Base-by-base conservation (phyloP, 495 filamentous ascomycete species). In the Cladorrhinum samala region DNA sequence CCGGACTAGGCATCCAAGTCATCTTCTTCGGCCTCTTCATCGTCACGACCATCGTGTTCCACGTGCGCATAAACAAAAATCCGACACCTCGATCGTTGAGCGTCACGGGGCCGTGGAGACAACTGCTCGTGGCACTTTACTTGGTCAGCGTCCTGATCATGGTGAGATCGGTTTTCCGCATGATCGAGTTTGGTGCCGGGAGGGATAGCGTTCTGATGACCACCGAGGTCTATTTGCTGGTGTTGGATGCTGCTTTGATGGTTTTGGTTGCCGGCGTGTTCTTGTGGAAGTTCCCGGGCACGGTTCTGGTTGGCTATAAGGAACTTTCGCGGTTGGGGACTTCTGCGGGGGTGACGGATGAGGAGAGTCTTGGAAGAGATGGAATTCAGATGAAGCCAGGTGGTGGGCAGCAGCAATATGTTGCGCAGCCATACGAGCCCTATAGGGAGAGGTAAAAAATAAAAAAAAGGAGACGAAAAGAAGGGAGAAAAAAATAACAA, bases 121-220 rank as follows among this genome's bases (percentile, higher is more conserved):
- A 79, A 46, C 61, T 86, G 45, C 46, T 63, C 18, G 65, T 77
- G 27, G 56, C 49, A 8, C 72, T 86, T 2, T 87, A 85, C 60
- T 49, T 30, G 4, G 69, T 70, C 5, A 78, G 73, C 48, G 61
- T 58, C 1, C 64, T 87, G 8, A 86, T 89, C 52, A 55, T 88
- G 48, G 57, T 86, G 2, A 76, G 86, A 5, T 80, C 73, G 7
- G 52, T 87, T 6, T 79, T 86, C 57, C 74, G 85, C 20, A 70
- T 83, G 17, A 66, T 83, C 11, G 86, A 88, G 68, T 89, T 83
- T 50, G 53, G 46, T 14, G 14, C 25, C 46, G 62, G 62, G 17
- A 54, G 44, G 33, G 50, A 59, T 9, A 40, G 50, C 21, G 41
- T 53, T 0, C 19, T 65, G 44, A 52, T 57, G 51, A 11, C 39